Evolutionary conservation across 2,329 filamentous ascomycete species (phyloP).

Genomic region (Colletotrichum trifolii): DNA sequence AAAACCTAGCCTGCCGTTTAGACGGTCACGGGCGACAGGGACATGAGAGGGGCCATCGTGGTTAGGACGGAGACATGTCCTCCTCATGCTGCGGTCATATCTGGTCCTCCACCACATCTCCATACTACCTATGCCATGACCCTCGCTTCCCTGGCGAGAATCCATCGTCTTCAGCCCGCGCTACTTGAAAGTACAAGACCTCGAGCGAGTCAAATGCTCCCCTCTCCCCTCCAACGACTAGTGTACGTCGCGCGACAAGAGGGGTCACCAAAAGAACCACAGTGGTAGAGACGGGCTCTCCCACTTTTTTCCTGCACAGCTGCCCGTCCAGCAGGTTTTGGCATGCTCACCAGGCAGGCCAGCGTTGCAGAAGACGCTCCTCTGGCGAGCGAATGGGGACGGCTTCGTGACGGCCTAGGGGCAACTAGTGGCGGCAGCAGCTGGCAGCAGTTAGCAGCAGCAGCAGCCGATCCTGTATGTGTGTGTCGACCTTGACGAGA

Average conservation of each 20-base stretch:
- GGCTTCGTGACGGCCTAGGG: not conserved
- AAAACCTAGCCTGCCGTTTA: constrained; percentile 22
- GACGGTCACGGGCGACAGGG: constrained; percentile 24
- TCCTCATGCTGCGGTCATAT: constrained; percentile 1
- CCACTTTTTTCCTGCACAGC: constrained; percentile 36
- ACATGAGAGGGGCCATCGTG: constrained; percentile 20
- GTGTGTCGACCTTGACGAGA: constrained; percentile 17
- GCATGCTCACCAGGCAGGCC: constrained; percentile 30
- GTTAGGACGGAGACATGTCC: constrained; percentile 3
- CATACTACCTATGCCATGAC: not conserved
- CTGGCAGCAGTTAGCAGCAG: not conserved
- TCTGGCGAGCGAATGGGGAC: constrained; percentile 26
- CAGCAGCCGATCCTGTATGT: constrained; percentile 4
- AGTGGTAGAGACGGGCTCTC: constrained; percentile 13
- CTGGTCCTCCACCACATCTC: constrained; percentile 1
- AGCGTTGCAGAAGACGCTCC: constrained; percentile 32
- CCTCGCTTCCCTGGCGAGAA: not conserved
- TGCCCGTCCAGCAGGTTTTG: constrained; percentile 37
- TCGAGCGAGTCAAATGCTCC: too few relatives aligned
- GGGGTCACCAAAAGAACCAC: not conserved
- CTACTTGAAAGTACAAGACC: too few relatives aligned
- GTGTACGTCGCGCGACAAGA: not conserved
- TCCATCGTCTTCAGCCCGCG: too few relatives aligned
- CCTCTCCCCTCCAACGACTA: too few relatives aligned
- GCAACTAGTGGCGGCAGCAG: not conserved